These are phyloP conservation scores for Dryas octopetala DNA, from an alignment of 306 rosid genomes.

Conservation along the genomic window DNA sequence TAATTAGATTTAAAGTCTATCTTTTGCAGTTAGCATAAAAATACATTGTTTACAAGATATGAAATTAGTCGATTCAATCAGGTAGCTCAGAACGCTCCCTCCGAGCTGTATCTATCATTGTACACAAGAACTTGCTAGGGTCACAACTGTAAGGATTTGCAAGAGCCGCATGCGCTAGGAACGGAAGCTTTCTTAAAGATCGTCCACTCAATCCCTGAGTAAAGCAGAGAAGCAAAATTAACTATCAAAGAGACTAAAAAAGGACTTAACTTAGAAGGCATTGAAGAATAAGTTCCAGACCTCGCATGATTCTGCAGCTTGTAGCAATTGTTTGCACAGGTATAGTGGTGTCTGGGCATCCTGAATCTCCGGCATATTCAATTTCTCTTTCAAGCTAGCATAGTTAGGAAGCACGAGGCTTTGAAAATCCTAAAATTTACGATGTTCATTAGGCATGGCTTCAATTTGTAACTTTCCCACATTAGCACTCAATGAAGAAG, in stretches of 20 bases:
- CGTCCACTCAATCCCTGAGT: conserved; percentile 90
- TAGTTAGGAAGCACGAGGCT: conserved; percentile 54
- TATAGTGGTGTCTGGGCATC: conserved; percentile 40
- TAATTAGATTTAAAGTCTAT: background rate
- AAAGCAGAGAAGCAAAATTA: conserved; percentile 12
- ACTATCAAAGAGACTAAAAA: background rate
- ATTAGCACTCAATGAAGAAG: background rate
- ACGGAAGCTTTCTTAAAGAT: conserved; percentile 90
- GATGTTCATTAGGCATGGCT: conserved; percentile 29
- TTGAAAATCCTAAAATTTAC: conserved; percentile 49
- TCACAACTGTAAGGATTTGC: conserved; percentile 63
- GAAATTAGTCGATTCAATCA: conserved; percentile 43
- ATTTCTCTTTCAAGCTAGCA: conserved; percentile 55
- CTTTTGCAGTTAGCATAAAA: background rate
- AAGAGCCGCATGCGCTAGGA: conserved; percentile 78
- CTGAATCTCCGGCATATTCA: conserved; percentile 40
- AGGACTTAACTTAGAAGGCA: conserved; percentile 4
- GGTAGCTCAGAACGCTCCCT: conserved; percentile 86
- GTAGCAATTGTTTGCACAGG: conserved; percentile 59
- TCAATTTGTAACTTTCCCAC: conserved; percentile 20
- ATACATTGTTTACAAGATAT: conserved; percentile 18
- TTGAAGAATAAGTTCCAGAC: conserved; percentile 37
- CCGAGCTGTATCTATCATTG: conserved; percentile 77
- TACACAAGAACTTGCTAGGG: conserved; percentile 61
- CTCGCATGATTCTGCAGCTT: conserved; percentile 91